A percentile compares a stretch with the other conserved stretches of the same genome.
phyloP scores from a whole-genome alignment of 768 basidiomycete species.

The Leccinum rimulosum region DNA sequence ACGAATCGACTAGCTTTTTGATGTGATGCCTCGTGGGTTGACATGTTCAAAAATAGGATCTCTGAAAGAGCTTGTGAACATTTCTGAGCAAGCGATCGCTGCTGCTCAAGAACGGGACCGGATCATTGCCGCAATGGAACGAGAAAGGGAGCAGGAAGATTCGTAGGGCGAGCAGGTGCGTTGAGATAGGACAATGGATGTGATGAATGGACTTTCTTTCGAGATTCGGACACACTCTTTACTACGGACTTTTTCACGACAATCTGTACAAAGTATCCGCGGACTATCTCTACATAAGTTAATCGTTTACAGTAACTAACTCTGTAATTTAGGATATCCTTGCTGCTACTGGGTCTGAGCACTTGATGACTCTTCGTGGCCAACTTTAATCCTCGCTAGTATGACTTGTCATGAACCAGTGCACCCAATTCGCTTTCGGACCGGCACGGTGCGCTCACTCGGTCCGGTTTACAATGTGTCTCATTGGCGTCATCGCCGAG shows the following conservation, averaged over 20 bases:
- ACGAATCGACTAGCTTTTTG: background rate
- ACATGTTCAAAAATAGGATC: conserved; percentile 26
- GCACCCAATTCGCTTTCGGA: background rate
- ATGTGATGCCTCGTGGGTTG: background rate
- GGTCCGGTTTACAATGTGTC: background rate
- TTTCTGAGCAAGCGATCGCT: conserved; percentile 34
- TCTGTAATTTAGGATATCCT: background rate
- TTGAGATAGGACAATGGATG: background rate
- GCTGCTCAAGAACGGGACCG: conserved; percentile 32
- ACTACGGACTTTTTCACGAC: background rate
- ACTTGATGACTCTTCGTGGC: no score
- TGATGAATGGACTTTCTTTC: background rate
- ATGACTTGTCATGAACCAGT: background rate
- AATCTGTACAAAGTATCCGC: background rate
- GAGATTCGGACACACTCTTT: background rate
- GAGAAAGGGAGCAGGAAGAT: conserved; percentile 10
- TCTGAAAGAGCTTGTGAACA: conserved; percentile 31
- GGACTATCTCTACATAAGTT: background rate
- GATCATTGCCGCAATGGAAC: conserved; percentile 10
- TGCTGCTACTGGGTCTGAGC: no score
- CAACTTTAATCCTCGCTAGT: background rate
- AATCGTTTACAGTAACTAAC: background rate
- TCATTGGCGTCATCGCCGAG: background rate
- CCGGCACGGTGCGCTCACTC: background rate
- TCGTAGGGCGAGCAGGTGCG: background rate